phyloP scores from a whole-genome alignment of 441 rosid species.

The Jatropha multifida region DNA sequence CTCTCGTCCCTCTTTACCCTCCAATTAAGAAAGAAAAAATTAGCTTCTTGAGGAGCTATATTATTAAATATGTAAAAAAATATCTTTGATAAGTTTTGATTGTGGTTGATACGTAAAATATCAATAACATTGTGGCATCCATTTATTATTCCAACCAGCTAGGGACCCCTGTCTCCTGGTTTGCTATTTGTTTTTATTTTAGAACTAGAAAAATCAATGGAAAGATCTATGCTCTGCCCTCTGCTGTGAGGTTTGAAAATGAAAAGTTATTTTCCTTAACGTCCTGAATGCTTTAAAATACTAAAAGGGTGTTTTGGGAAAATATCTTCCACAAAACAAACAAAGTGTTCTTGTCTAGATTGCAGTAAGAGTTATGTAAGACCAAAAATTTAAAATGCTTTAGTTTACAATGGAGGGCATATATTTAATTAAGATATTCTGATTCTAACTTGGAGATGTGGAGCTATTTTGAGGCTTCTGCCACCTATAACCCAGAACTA shows the following conservation, averaged over 20 bases:
- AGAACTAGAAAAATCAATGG: not conserved
- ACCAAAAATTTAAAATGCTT: not conserved
- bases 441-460: conserved; percentile 1
- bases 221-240: not conserved
- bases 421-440: conserved; percentile 4
- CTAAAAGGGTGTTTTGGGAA: not conserved
- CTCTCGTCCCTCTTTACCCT: not conserved
- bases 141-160: conserved; percentile 2
- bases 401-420: not conserved
- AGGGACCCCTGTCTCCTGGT: conserved; percentile 6
- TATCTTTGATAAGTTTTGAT: not conserved
- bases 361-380: not conserved
- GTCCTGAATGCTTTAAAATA: not conserved
- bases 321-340: not conserved
- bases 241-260: not conserved
- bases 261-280: not conserved
- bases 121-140: not conserved
- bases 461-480: not conserved
- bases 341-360: not conserved
- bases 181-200: not conserved
- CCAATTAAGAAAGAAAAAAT: not conserved
- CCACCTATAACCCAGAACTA: not conserved
- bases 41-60: not conserved
- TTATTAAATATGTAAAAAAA: not conserved
- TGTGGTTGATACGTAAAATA: no score